A percentile compares a stretch with the other conserved stretches of the same genome.
Conservation (phyloP, 345 rosid genomes). For the Ceriops zippeliana region DNA sequence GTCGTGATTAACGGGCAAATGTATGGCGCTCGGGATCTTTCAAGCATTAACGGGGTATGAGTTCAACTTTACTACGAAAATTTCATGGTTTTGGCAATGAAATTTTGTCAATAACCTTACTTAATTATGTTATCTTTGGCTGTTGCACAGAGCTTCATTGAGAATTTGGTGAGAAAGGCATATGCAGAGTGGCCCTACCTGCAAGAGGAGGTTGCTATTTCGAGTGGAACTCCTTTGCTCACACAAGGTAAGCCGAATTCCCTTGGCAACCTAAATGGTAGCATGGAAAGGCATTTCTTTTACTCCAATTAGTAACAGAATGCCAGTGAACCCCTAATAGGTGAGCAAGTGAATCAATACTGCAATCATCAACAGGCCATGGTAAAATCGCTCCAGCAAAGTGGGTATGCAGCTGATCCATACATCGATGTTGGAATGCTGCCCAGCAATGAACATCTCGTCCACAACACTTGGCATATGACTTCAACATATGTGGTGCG, state of each 20-base stretch:
- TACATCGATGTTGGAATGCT: slow-evolving; percentile 22
- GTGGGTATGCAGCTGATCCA: slow-evolving; percentile 18
- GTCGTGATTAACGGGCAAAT: slow-evolving; percentile 46
- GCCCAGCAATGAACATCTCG: slow-evolving; percentile 11
- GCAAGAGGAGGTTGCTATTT: slow-evolving; percentile 42
- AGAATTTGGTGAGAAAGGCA: slow-evolving; percentile 56
- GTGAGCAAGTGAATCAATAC: slow-evolving; percentile 33
- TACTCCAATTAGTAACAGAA: neutral
- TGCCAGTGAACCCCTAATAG: neutral
- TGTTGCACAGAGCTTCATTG: slow-evolving; percentile 39
- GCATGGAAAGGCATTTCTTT: neutral
- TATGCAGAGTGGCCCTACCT: slow-evolving; percentile 46
- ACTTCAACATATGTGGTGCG: slow-evolving; percentile 4
- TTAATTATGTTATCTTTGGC: neutral
- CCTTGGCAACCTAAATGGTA: neutral
- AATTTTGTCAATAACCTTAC: too few species aligned
- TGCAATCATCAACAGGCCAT: slow-evolving; percentile 28
- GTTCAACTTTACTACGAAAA: too few species aligned
- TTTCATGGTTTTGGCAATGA: too few species aligned
- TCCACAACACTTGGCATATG: slow-evolving; percentile 27
- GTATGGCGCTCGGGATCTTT: slow-evolving; percentile 31
- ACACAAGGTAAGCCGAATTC: slow-evolving; percentile 44
- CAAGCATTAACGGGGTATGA: slow-evolving; percentile 40
- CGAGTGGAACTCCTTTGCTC: slow-evolving; percentile 41
- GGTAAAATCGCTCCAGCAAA: slow-evolving; percentile 31